Base-by-base conservation (phyloP, 1,139 yeast genomes). In the Taphrina communis region DNA sequence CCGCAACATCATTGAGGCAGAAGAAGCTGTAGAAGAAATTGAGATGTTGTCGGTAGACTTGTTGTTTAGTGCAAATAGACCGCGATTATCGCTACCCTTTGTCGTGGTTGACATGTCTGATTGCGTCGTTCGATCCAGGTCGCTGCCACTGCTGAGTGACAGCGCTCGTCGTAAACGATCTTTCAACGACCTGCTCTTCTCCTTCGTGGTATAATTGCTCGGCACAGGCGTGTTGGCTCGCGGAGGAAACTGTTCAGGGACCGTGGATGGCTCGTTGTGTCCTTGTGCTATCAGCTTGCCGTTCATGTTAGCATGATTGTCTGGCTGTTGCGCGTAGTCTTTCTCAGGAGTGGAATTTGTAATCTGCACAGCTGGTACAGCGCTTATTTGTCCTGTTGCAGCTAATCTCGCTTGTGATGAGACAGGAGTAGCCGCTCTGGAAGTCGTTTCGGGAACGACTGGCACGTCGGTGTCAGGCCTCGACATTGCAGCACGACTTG, bases 11-110 rank as follows among this genome's bases (percentile, higher is more conserved):
- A 68, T 21, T 14, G 66, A 58, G 41, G 70, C 70, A 39, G 66
- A 58, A 38, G 65, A 55, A n/a, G 70, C 68, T 12, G 70, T 68
- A 14, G 70, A 68, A 21, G 69, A 44, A 5, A 68, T 65, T n/a
- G 70, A 68, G n/a, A 68, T 50, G 38, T 65, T 68, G 17, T 68
- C 70, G 11, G 60, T 55, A 6, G 68, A 55, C 12, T 39, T 48
- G 42, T 31, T 48, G 35, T 21, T 50, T 17, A 14, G 14, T 6
- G 39, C 50, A 35, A 38, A 65, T 14, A 57, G 41, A 14, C 60
- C 56, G 11, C 53, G 66, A 19, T 31, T n/a, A 19, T 42, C 53
- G 11, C 14, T 36, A 11, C 12, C 14, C 51, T 25, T 41, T 21
- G 19, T 17, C 21, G 51, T 42, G 12, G 11, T 11, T n/a, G 51